Evolutionary conservation across 768 basidiomycete species (phyloP), one percentile per base, ranked within the genome.

Genomic region (Leccinum subgranulosum): DNA sequence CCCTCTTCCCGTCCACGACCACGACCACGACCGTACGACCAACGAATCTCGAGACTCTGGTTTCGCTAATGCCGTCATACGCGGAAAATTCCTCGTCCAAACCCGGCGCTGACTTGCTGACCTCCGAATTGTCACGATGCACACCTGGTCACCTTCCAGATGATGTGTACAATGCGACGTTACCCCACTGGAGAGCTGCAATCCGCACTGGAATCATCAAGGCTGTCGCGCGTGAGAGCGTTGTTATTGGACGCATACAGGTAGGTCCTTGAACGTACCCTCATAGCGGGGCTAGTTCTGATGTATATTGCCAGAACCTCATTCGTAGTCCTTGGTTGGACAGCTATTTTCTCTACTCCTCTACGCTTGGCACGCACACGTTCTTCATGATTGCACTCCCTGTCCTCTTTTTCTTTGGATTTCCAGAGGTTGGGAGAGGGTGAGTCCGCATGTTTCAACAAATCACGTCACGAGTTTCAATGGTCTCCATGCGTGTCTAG

Each of bases 341-440:
- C 66, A 74, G 76, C 1, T 95, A 92, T 66, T 94, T 95, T 67
- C 83, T 94, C 31, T 88, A 94, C 60, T 84, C 88, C 0, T 92
- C 90, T 0, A 80, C 86, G 0, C 76, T 92, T 10, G 93, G 84
- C 0, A 92, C 91, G 1, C 93, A 94, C 65, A 93, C 90, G 0
- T 98, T 94, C 75, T 98, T 98, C 80, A 92, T 96, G 88, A 83
- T 85, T 31, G 81, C 90, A 59, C 76, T 99, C 6, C 96, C 96
- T 0, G 77, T 85, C 0, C 79, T 92, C 60, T 96, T 89, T 66
- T 98, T 94, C 79, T 97, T 96, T 67, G 95, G 95, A 0, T 81
- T 85, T 61, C 76, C 75, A 3, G 81, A 86, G 43, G 75, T 86
- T 43, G 93, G 88, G 12, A 73, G 84, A 65, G 92, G 86, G 92